Base-by-base conservation (phyloP, 192 early-diverging fungal species). In the Spinellus fusiger region DNA sequence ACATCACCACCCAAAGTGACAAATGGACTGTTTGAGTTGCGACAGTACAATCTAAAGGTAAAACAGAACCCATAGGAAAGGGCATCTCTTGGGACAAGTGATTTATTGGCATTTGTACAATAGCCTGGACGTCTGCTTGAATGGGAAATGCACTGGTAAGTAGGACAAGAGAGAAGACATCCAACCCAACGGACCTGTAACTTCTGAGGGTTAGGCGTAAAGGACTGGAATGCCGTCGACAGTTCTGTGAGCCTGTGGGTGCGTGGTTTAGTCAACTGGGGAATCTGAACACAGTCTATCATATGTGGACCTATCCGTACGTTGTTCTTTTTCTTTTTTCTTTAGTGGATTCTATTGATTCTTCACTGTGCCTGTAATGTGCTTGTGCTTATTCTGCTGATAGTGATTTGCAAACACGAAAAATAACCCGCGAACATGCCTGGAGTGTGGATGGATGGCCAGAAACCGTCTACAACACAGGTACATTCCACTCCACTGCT, bases 201-300 rank as follows among this genome's bases (percentile, higher is more conserved):
- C 25, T 37, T n/a, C 58, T 61, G 16, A 48, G 27, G 10, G 10
- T 40, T 56, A 82, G 85, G 94, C 80, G 86, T 18, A 78, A 85
- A 35, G 95, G 95, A 54, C 76, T 97, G 20, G 91, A 95, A 55
- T 94, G 91, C 59, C 80, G 95, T 31, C 76, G 83, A 44, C 85
- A 93, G 67, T 89, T 90, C 65, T 92, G 92, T 66, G 87, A 90
- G 62, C 95, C 93, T 32, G 88, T 97, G 58, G 95, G 95, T 9
- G 95, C 95, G 7, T 97, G 95, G 95, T 97, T 97, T 73, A 88
- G 85, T 37, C 95, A 97, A 76, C 79, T 97, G 22, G 93, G 93
- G 20, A 66, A 77, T 16, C 74, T 97, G 31, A 93, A 94, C 66
- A 85, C 84, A 58, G 94, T 97, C 4, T 93, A 95, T 70, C 94